Evolutionary conservation across 495 filamentous ascomycete species (phyloP), one percentile per base, ranked within the genome.

Genomic region (Penicillium mononematosum): DNA sequence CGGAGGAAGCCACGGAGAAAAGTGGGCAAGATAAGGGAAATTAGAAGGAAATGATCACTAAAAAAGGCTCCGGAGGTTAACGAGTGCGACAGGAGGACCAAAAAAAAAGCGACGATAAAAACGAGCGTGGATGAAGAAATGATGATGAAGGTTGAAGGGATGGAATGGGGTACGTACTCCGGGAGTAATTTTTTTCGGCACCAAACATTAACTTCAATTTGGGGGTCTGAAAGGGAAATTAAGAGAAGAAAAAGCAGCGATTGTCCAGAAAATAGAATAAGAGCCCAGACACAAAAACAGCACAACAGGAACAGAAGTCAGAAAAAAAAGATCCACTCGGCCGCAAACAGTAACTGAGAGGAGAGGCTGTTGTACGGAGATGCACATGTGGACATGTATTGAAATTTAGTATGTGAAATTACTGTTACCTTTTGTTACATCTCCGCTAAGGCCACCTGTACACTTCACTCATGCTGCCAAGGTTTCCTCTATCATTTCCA

Each of bases 1-100:
- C 68, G 60, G 74, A 68, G 67, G 77, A 78, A 67, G 77, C 75
- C 74, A 79, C 67, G 77, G 62, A 68, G 70, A 63, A 66, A 61
- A 60, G 60, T 41, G 53, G 55, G 34, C 41, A 44, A 44, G 47
- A 68, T 65, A 57, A 59, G 34, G 52, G 50, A 48, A 34, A 44
- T 41, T 53, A 53, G 38, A 19, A 36, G 54, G 61, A 50, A 62
- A 58, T 41, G 52, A 61, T 53, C 63, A 66, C 66, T 69, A 51
- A 20, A 22, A 22, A 41, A 52, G 51, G 48, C 41, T 54, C 43
- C 11, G 29, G 20, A 45, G 56, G 50, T 68, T 63, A 66, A 66
- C 50, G 64, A 67, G 55, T 48, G 60, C 39, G 60, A 63, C 36
- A 56, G 47, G 51, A 55, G 58, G 57, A 47, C 59, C 65, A 38